Base-by-base conservation (phyloP, 2,329 filamentous ascomycete genomes). In the Curvularia lunata region DNA sequence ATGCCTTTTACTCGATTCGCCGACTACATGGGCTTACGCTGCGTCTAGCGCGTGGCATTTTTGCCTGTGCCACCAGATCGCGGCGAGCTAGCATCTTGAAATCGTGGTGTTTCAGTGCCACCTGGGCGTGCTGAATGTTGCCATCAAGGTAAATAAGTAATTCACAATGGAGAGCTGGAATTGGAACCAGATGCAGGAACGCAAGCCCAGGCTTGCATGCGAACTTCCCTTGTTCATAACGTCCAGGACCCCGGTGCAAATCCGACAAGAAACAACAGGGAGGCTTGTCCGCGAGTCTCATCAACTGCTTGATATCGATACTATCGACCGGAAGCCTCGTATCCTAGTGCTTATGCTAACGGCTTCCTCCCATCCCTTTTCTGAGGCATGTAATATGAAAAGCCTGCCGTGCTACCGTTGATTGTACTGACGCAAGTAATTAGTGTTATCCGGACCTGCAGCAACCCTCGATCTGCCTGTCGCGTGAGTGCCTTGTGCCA, bases 281-380 rank as follows among this genome's bases (percentile, higher is more conserved):
- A 43, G 54, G 59, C 55, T 37, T 53, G 61, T 57, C 66, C 49
- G 41, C 59, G 47, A 56, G 54, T 60, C 63, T 59, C 60, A 54
- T 57, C 66, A 70, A 69, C 69, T 72, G 10, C 16, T 40, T 28
- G 32, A 49, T 49, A 27, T 37, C 23, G 71, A 49, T 55, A 37
- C 38, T 67, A 62, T 63, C 62, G 51, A 69, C 64, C 65, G 70
- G 65, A 49, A 54, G 61, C 62, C 56, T 42, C 56, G 30, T 41
- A 57, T 56, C 62, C 63, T 75, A 75, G 72, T 69, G 72, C 73
- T 75, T 74, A 74, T 71, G 64, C 66, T 56, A 73, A 72, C 67
- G 62, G 65, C 63, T 66, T 62, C 69, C 63, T 8, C 64, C 67
- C 62, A 62, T 61, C 58, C 70, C 69, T 62, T 45, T 67, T 70